Base-by-base conservation (phyloP, 2,329 filamentous ascomycete genomes). In the Elsinoe australis region DNA sequence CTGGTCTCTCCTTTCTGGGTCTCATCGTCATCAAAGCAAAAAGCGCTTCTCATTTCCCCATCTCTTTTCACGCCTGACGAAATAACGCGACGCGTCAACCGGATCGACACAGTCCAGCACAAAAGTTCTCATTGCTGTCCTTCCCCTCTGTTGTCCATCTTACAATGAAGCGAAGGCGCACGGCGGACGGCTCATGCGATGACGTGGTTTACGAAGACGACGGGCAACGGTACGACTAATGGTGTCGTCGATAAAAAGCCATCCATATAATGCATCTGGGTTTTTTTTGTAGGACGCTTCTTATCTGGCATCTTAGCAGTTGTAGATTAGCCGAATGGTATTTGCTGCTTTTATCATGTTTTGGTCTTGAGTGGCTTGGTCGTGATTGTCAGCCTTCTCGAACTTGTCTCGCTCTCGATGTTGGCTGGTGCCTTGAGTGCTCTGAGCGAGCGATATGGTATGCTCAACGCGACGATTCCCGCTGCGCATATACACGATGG, bases 271-370 rank as follows among this genome's bases (percentile, higher is more conserved):
- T 18, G 39, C 39, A 44, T 32, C 12, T 44, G 39, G 33, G 12
- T 32, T 24, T 12, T 4, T 21, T 10, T 17, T 15, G n/a, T 10
- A 44, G 17, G 39, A 21, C 18, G 39, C 39, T 18, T 32, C 22
- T 44, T 32, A 31, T 44, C 10, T 44, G n/a, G 39, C 39, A 44
- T 44, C 15, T 44, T 44, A 44, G 15, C 17, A n/a, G n/a, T 32
- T 44, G 39, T 44, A 44, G 39, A 44, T 32, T 44, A 44, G 26
- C 14, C 17, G n/a, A 12, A 44, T 44, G 39, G 39, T 44, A 44
- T 29, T 44, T 32, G 39, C 39, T 44, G 26, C 7, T 32, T 26
- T 32, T 12, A 24, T 15, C 7, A 8, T 39, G 6, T 39, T 4
- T 6, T 26, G 4, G 12, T 19, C 14, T 22, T 2, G 10, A 36